Conservation (phyloP, 495 filamentous ascomycete genomes). For the Aspergillus leporis region DNA sequence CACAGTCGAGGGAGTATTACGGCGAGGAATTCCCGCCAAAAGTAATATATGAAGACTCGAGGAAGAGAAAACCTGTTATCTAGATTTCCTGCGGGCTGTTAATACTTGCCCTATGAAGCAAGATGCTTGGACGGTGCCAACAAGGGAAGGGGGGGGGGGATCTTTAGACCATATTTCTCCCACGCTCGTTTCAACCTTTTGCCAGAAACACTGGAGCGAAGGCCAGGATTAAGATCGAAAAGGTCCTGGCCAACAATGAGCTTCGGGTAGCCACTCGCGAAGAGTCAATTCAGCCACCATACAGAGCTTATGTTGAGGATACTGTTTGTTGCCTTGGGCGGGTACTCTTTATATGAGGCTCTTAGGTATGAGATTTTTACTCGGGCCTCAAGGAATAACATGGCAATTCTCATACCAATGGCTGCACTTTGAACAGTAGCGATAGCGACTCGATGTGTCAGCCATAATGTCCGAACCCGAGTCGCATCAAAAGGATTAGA, state of each 20-base stretch:
- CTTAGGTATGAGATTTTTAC: not conserved
- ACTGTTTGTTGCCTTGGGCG: not conserved
- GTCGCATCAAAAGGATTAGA: not conserved
- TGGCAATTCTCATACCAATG: not conserved
- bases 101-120: not conserved
- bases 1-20: conserved; percentile 2
- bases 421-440: not conserved
- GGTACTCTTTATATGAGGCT: not conserved
- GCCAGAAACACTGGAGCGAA: not conserved
- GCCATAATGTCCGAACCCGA: conserved; percentile 2
- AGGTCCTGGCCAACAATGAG: conserved; percentile 2
- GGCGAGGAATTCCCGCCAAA: conserved; percentile 3
- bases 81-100: not conserved
- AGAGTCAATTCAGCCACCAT: not conserved
- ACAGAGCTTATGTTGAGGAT: not conserved
- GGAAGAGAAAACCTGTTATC: not conserved
- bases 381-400: not conserved
- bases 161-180: conserved; percentile 6
- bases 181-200: conserved; percentile 2
- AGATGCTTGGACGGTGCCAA: not conserved
- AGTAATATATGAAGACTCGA: conserved; percentile 3
- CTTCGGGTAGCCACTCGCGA: conserved; percentile 1
- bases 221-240: conserved; percentile 8
- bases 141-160: not conserved
- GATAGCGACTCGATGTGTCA: not conserved